Percentiles rank a stretch among this genome's conserved stretches.
These are phyloP conservation scores for Guadua angustifolia DNA, from an alignment of 176 grass and related monocot species.

Conservation along the genomic window DNA sequence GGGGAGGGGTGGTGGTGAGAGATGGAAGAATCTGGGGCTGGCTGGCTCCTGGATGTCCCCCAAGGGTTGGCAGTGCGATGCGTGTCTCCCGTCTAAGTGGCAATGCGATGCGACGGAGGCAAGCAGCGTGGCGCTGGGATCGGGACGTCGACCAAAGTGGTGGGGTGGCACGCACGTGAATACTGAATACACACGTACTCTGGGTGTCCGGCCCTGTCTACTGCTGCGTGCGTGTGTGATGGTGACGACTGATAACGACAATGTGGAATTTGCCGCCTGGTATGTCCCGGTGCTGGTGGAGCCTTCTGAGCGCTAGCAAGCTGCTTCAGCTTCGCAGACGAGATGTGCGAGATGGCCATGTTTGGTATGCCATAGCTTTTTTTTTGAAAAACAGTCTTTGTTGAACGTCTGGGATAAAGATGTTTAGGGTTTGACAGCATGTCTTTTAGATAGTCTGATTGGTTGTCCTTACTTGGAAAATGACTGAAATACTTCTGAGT, in stretches of 20 bases:
- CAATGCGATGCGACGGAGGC: neutral
- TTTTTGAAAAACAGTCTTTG: too few relatives aligned
- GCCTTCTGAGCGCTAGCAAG: neutral
- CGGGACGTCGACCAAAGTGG: too few relatives aligned
- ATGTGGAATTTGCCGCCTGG: neutral
- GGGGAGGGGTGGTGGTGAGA: too few relatives aligned
- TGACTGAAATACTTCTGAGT: too few relatives aligned
- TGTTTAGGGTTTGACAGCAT: too few relatives aligned
- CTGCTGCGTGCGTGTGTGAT: neutral
- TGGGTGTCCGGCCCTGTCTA: too few relatives aligned
- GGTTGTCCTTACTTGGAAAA: too few relatives aligned
- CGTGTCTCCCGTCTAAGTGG: conserved; percentile 46
- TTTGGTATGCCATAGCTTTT: too few relatives aligned
- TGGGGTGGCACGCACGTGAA: neutral
- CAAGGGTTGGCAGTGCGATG: conserved; percentile 23
- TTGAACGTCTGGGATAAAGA: too few relatives aligned
- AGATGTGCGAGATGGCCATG: too few relatives aligned
- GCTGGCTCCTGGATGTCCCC: conserved; percentile 12
- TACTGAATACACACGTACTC: neutral
- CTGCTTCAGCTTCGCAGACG: neutral
- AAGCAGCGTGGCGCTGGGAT: neutral
- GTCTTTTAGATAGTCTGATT: too few relatives aligned
- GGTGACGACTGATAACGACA: neutral
- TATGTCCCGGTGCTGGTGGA: neutral
- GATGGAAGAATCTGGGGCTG: neutral